Evolutionary conservation across 441 rosid genomes (phyloP), one percentile per base, ranked within the genome.

Genomic region (Mallotus repandus): DNA sequence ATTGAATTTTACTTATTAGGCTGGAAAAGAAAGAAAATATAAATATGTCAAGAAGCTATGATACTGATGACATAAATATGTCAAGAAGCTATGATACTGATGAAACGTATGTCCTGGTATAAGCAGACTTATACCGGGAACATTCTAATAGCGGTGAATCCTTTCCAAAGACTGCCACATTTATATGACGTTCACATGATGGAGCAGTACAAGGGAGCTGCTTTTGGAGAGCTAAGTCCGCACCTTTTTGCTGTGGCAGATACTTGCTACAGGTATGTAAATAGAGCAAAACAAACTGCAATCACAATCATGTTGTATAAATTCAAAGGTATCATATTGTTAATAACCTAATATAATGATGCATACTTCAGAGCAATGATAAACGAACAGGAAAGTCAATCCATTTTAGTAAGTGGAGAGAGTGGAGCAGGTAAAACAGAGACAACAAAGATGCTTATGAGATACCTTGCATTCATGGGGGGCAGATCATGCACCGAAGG

Each of bases 371-470:
- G 93, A 87, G 86, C 89, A 72, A 88, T 87, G 89, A 88, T 84
- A 60, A 83, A 87, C 45, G 91, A 89, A 72, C 79, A 78, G 35
- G 76, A 68, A 73, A 89, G 93, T 77, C 88, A 91, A 68, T 87
- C 96, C 25, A 91, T 91, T 71, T 79, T 91, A 78, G 92, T 91
- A 13, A 91, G 93, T 73, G 96, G 93, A 32, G 93, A 91, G 77
- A 91, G 96, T 19, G 92, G 96, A 41, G 93, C 96, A 60, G 92
- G 93, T 66, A 91, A 89, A 81, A 91, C 96, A 19, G 91, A 91
- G 79, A 90, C 88, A 16, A 90, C 93, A 68, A 90, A 90, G 73
- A 85, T 90, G 96, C 96, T 90, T 35, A 90, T 87, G 96, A 81
- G 96, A 71, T 90, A 90, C 77, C 90, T 90, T 66, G 96, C 93